A percentile compares a stretch with the other conserved stretches of the same genome.
phyloP scores from a whole-genome alignment of 768 basidiomycete species.

The Russula sp. region DNA sequence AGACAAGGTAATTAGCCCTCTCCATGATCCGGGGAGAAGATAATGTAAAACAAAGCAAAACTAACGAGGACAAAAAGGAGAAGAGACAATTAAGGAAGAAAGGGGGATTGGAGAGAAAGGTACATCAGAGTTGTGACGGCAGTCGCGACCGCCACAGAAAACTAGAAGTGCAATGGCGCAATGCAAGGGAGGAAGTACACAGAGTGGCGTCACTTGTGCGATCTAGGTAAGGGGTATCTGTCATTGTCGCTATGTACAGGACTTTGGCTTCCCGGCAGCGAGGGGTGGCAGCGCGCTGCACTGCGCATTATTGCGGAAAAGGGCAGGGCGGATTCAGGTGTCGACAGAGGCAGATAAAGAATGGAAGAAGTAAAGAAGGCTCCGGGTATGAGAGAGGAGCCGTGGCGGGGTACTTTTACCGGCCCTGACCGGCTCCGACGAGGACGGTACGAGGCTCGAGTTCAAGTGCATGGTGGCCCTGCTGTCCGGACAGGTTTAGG shows the following conservation, averaged over 20 bases:
- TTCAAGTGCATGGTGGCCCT: constrained; percentile 24
- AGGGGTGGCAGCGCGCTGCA: constrained; percentile 11
- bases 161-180: not conserved
- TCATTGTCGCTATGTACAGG: constrained; percentile 6
- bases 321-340: not conserved
- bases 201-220: constrained; percentile 8
- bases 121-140: constrained; percentile 18
- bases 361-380: not conserved
- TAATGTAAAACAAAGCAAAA: constrained; percentile 3
- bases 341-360: not conserved
- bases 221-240: constrained; percentile 24
- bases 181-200: not conserved
- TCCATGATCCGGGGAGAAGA: constrained; percentile 17
- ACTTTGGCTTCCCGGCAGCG: not conserved
- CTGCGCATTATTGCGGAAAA: not conserved
- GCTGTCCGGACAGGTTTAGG: constrained; percentile 20
- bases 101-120: not conserved
- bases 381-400: not conserved
- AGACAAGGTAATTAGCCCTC: constrained; percentile 11
- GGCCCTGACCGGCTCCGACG: constrained; percentile 28
- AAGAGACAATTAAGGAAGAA: not conserved
- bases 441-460: constrained; percentile 27
- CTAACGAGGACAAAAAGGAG: not conserved
- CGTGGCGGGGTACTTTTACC: constrained; percentile 5
- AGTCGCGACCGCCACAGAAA: constrained; percentile 5